These are phyloP conservation scores for Pistacia atlantica DNA, from an alignment of 345 rosid species.

Conservation along the genomic window DNA sequence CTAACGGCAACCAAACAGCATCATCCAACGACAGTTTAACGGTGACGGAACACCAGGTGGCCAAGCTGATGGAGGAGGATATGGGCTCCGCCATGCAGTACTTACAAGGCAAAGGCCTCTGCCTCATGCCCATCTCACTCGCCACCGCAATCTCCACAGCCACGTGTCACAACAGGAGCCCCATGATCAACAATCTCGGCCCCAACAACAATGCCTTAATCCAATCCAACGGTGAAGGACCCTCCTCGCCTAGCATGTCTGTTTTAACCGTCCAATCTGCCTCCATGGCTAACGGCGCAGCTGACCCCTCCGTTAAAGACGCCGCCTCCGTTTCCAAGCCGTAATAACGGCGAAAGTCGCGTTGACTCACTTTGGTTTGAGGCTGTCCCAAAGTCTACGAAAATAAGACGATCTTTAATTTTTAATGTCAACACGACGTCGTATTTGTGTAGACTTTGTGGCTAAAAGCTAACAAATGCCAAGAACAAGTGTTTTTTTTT, in stretches of 20 bases:
- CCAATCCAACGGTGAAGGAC: constrained; percentile 51
- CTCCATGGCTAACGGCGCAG: constrained; percentile 42
- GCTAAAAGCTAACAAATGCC: constrained; percentile 24
- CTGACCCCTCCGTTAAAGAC: constrained; percentile 57
- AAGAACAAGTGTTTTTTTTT: constrained; percentile 1
- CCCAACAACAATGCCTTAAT: constrained; percentile 14
- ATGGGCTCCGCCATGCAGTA: constrained; percentile 99
- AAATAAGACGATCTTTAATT: constrained; percentile 29
- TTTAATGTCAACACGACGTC: constrained; percentile 35
- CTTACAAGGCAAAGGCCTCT: constrained; percentile 93
- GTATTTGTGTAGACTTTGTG: constrained; percentile 48
- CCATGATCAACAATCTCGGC: constrained; percentile 22
- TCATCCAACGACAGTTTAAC: constrained; percentile 56
- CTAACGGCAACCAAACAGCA: constrained; percentile 37
- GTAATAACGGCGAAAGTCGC: constrained; percentile 35
- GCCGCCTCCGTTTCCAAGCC: constrained; percentile 71
- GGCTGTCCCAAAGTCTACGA: constrained; percentile 38
- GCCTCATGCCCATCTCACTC: constrained; percentile 94
- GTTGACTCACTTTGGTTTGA: constrained; percentile 20
- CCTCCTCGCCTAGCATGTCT: constrained; percentile 77
- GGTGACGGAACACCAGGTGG: constrained; percentile 86
- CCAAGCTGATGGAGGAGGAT: constrained; percentile 94
- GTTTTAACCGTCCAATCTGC: constrained; percentile 76
- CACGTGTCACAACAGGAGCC: constrained; percentile 52
- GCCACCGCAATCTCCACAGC: constrained; percentile 91